Conservation (phyloP, 1,284 basidiomycete genomes). For the Inonotus hispidus region DNA sequence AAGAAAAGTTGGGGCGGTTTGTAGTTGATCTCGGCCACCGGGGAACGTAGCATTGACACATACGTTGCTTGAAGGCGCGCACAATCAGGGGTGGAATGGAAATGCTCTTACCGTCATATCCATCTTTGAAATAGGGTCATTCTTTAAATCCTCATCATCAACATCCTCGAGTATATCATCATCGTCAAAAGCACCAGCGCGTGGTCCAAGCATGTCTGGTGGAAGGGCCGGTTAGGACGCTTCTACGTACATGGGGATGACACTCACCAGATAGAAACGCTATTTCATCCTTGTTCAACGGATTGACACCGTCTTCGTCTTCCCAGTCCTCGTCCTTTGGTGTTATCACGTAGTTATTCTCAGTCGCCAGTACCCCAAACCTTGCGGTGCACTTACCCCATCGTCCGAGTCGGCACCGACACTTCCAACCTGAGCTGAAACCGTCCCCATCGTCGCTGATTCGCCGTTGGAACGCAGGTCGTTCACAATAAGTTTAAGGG, state of each 20-base stretch:
- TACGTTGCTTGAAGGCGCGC: background rate
- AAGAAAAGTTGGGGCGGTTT: background rate
- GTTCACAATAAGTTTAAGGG: conserved; percentile 82
- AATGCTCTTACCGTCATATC: conserved; percentile 69
- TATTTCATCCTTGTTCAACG: conserved; percentile 56
- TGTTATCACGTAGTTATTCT: conserved; percentile 6
- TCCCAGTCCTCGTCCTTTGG: conserved; percentile 82
- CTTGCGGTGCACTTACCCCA: conserved; percentile 43
- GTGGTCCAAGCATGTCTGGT: conserved; percentile 58
- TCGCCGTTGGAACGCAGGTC: conserved; percentile 77
- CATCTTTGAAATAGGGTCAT: conserved; percentile 83
- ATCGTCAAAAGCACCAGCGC: conserved; percentile 62
- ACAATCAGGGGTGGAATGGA: background rate
- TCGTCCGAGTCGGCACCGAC: conserved; percentile 71
- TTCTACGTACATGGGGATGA: background rate
- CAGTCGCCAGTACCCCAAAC: conserved; percentile 10
- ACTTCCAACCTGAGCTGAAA: conserved; percentile 37
- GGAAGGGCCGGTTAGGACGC: background rate
- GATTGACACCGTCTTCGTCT: conserved; percentile 62
- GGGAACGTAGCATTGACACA: background rate
- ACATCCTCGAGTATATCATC: conserved; percentile 64
- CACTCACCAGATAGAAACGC: conserved; percentile 46
- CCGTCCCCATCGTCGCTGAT: conserved; percentile 48
- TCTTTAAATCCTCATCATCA: conserved; percentile 83
- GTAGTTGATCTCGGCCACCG: conserved; percentile 2